Conservation (phyloP, 78 protist genomes). For the Dictyostelium firmibasis region DNA sequence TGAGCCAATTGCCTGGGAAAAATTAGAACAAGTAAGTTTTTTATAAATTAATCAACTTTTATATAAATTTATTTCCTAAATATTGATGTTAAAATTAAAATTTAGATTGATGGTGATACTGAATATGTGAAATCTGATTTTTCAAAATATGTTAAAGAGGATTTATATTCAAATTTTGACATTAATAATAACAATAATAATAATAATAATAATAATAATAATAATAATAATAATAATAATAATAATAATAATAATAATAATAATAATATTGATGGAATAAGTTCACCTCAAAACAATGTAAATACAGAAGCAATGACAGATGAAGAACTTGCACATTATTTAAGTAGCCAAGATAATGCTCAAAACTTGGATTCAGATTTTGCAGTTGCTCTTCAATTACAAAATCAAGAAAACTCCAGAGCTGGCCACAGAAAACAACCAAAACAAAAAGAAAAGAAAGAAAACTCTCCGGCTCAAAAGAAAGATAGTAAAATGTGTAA, state of each 20-base stretch:
- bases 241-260: neutral
- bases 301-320: constrained; percentile 32
- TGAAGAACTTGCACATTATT: constrained; percentile 55
- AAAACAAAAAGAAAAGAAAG: neutral
- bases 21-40: constrained; percentile 30
- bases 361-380: constrained; percentile 8
- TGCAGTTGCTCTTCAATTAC: constrained; percentile 38
- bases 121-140: constrained; percentile 16
- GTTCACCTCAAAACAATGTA: neutral
- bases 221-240: constrained; percentile 4
- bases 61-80: no score
- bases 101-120: constrained; percentile 62
- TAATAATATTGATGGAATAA: neutral
- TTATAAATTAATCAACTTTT: no score
- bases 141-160: constrained; percentile 6
- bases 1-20: constrained; percentile 81
- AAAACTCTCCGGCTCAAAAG: neutral
- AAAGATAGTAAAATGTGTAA: constrained; percentile 20
- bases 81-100: neutral
- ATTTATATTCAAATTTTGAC: constrained; percentile 47
- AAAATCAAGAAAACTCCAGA: constrained; percentile 23
- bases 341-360: neutral
- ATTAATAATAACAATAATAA: neutral
- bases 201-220: constrained; percentile 19
- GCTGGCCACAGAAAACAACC: neutral